phyloP scores from a whole-genome alignment of 768 basidiomycete genomes.

The Paxillus involutus region DNA sequence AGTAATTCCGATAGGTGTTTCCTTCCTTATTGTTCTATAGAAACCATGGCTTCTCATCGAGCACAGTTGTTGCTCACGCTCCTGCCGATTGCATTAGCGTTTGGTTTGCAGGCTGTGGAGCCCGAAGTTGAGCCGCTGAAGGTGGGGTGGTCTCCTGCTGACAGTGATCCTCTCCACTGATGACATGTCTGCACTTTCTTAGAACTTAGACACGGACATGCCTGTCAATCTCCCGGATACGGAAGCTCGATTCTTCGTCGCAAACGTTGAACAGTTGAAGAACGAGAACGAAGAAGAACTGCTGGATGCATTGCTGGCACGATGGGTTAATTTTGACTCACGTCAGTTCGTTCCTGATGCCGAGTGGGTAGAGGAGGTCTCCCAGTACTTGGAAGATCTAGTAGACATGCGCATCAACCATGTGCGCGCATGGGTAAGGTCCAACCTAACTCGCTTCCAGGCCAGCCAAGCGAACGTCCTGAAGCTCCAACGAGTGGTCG shows the following conservation, averaged over 20 bases:
- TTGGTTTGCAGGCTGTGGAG: constrained; percentile 46
- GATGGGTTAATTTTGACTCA: constrained; percentile 31
- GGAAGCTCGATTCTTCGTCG: constrained; percentile 35
- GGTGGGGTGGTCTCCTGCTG: constrained; percentile 27
- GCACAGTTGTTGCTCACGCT: constrained; percentile 39
- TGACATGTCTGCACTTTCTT: background rate
- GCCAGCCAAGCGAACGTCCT: constrained; percentile 44
- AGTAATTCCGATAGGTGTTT: background rate
- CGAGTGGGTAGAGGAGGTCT: constrained; percentile 42
- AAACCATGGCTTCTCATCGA: constrained; percentile 48
- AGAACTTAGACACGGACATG: constrained; percentile 58
- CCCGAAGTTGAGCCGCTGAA: constrained; percentile 49
- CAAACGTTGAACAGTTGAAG: constrained; percentile 11
- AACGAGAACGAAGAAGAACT: constrained; percentile 8
- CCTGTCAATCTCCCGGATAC: constrained; percentile 39
- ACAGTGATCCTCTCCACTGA: background rate
- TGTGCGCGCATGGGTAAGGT: constrained; percentile 50
- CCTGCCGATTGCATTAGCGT: constrained; percentile 47
- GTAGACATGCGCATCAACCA: constrained; percentile 44
- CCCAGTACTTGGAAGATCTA: constrained; percentile 40
- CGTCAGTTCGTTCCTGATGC: constrained; percentile 39
- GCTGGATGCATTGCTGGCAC: constrained; percentile 15
- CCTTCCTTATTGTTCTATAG: constrained; percentile 21
- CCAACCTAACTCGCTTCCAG: constrained; percentile 51
- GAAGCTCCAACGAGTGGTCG: constrained; percentile 42